Base-by-base conservation (phyloP, 2,329 filamentous ascomycete genomes). In the Fusarium multiceps region DNA sequence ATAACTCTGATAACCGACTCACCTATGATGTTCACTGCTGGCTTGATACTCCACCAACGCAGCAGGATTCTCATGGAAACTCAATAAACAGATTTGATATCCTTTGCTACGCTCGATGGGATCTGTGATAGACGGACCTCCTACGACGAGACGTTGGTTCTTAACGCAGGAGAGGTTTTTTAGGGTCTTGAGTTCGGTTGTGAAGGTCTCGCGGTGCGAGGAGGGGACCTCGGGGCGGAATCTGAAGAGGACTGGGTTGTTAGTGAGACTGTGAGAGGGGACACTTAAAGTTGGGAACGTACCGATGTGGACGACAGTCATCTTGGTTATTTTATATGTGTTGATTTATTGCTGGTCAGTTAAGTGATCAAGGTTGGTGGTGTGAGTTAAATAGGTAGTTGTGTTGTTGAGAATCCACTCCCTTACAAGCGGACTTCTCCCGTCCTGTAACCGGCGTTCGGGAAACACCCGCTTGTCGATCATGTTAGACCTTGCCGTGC, bases 51-150 rank as follows among this genome's bases (percentile, higher is more conserved):
- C 81, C 3, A 78, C 82, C 59, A 88, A 68, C 0, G 85, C 86
- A 10, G 76, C 76, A 8, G 71, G 74, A 23, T 85, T 76, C 7
- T 81, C 72, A 49, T 88, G 86, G 21, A 83, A 86, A 77, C 86
- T 87, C 40, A 88, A 55, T 0, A 88, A 75, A 0, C 84, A 82
- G 59, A 82, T 83, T 13, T 88, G 79, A 49, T 82, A 87, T 0
- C 85, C 85, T 63, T 88, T 86, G 74, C 85, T 87, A 20, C 82
- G 78, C 34, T 84, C 83, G 11, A 84, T 81, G 0, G 86, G 85
- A 23, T 83, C 79, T 0, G 86, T 88, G 7, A 88, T 79, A 0
- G 85, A 86, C 0, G 85, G 85, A 0, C 86, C 84, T 0, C 86
- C 86, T 7, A 87, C 85, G 1, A 85, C 72, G 1, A 88, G 80